Base-by-base conservation (phyloP, 176 grass and related monocot genomes). In the Zea mays region DNA sequence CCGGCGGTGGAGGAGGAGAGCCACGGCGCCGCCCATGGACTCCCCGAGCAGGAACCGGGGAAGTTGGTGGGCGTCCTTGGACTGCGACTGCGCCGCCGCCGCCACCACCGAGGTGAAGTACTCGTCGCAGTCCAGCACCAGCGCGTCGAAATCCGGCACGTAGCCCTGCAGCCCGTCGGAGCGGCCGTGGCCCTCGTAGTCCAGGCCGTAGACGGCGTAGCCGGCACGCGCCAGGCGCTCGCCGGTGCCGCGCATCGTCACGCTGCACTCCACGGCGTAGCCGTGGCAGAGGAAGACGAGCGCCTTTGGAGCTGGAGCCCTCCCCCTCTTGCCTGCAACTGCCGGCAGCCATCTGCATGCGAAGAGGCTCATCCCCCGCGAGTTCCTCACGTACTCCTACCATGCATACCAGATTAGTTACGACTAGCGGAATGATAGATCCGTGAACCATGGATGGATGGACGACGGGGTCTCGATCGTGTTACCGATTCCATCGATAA, bases 1-100 rank as follows among this genome's bases (percentile, higher is more conserved):
- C 40, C 67, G 47, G 17, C 79, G 84, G 77, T 92, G 85, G 10
- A 97, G 87, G 0, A 92, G 87, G 42, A 97, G 93, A 8, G 70
- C 84, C 21, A 97, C 85, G 16, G 93, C 93, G 67, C 93, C 93
- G 60, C 93, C 93, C 93, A 96, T 97, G 43, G 93, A 97, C 59
- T 97, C 93, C 20, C 93, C 93, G 4, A 92, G 71, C 8, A 96
- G 62, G 74, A 80, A 96, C 36, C 84, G 27, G 27, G 27, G 27
- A 1, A 0, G 1, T 0, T 27, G 27, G 27, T 27, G 27, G 27
- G 27, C 27, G 27, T 27, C 27, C 27, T 27, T 27, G 27, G 85
- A 6, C 82, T 39, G 38, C 4, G 38, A 39, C 38, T 74, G 80
- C 27, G 27, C 27, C 27, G 27, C 45, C 8, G 12, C 8, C 12